Conservation (phyloP, 129 eudicot genomes). For the Ambrosia artemisiifolia region DNA sequence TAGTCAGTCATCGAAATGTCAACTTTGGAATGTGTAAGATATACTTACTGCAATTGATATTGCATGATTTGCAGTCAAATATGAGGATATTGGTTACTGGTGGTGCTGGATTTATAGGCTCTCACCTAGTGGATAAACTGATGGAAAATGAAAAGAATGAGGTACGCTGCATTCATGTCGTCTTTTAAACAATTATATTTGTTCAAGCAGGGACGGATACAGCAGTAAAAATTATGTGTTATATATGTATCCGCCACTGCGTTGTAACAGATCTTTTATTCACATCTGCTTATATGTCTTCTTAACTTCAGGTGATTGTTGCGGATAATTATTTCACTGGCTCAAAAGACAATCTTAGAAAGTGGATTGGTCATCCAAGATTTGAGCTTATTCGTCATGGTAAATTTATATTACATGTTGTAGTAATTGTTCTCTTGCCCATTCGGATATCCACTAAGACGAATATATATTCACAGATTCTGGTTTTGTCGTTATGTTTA, state of each 20-base stretch:
- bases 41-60: background rate
- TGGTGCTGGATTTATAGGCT: slow-evolving; percentile 97
- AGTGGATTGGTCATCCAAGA: slow-evolving; percentile 96
- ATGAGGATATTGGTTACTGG: slow-evolving; percentile 94
- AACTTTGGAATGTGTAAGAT: background rate
- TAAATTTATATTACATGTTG: slow-evolving; percentile 17
- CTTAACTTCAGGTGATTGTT: slow-evolving; percentile 58
- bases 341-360: slow-evolving; percentile 76
- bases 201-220: background rate
- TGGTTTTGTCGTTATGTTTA: background rate
- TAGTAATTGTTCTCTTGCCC: background rate
- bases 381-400: slow-evolving; percentile 95
- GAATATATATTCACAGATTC: background rate
- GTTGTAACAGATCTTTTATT: background rate
- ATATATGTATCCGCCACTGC: background rate
- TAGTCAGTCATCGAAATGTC: background rate
- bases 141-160: slow-evolving; percentile 95
- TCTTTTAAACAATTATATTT: background rate
- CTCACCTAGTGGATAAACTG: slow-evolving; percentile 84
- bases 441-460: background rate
- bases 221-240: background rate
- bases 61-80: slow-evolving; percentile 55
- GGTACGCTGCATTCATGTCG: slow-evolving; percentile 27
- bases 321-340: slow-evolving; percentile 94
- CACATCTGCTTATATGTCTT: background rate